Evolutionary conservation across 2,329 filamentous ascomycete genomes (phyloP).

Genomic region (Xylaria hypoxylon): DNA sequence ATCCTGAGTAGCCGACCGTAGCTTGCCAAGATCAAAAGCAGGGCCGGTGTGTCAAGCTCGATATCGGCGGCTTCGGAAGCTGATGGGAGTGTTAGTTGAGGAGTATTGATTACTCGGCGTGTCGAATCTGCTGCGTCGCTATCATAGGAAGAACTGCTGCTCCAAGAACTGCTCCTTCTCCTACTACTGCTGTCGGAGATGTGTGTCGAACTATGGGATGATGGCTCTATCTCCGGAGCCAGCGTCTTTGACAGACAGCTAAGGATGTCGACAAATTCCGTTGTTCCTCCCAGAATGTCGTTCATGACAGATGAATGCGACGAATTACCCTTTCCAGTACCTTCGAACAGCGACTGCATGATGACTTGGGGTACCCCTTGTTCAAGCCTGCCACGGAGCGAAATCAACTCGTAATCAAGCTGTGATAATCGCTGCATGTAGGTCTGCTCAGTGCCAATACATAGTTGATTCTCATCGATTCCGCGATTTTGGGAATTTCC

Average conservation of each 20-base stretch:
- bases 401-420: constrained; percentile 4
- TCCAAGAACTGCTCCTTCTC: not conserved
- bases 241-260: not conserved
- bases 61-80: not conserved
- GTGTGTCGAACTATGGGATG: not conserved
- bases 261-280: constrained; percentile 4
- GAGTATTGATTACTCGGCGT: not conserved
- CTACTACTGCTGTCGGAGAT: not conserved
- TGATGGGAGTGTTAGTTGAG: not conserved
- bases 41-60: constrained; percentile 3
- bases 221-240: constrained; percentile 3
- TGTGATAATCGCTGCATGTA: not conserved
- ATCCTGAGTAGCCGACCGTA: constrained; percentile 1
- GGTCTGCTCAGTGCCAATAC: not conserved
- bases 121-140: constrained; percentile 7
- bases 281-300: not conserved
- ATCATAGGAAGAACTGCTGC: not conserved
- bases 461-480: not conserved
- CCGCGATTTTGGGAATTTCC: not conserved
- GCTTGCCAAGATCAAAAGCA: not conserved
- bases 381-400: constrained; percentile 2
- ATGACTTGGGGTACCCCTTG: not conserved
- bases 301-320: not conserved
- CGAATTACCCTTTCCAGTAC: not conserved
- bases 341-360: constrained; percentile 7